Conservation (phyloP, 2,329 filamentous ascomycete genomes). For the Alternaria triticimaculans region DNA sequence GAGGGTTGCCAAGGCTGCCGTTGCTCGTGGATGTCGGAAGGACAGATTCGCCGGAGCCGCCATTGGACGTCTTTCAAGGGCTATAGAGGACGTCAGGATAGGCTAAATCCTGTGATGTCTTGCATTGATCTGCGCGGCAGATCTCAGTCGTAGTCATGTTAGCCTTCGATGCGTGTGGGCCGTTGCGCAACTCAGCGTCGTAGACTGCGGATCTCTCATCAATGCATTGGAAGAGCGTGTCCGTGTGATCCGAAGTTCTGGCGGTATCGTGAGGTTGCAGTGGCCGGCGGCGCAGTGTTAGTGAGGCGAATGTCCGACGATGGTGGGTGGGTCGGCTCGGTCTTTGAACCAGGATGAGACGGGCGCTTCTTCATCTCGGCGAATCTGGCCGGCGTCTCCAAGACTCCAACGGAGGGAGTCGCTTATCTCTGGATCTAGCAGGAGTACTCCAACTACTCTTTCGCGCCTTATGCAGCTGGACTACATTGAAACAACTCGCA, state of each 20-base stretch:
- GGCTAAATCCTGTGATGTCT: background rate
- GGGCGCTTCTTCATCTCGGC: background rate
- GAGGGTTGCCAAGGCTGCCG: background rate
- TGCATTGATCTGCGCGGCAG: slow-evolving; percentile 1
- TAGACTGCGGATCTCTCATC: background rate
- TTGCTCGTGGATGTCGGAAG: background rate
- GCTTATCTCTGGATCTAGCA: background rate
- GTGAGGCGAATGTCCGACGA: background rate
- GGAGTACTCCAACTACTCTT: background rate
- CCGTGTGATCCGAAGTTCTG: slow-evolving; percentile 4
- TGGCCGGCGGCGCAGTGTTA: slow-evolving; percentile 10
- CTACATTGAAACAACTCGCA: too few species aligned
- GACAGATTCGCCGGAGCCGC: background rate
- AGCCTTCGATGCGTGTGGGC: background rate
- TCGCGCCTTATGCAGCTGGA: background rate
- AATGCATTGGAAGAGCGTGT: background rate
- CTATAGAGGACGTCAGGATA: background rate
- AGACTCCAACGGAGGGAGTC: background rate
- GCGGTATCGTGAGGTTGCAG: slow-evolving; percentile 11
- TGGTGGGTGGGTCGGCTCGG: background rate
- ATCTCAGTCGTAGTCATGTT: background rate
- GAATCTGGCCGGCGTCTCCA: background rate
- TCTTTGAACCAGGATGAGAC: background rate
- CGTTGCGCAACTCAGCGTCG: background rate
- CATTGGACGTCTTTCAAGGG: background rate